Evolutionary conservation across 2,329 filamentous ascomycete genomes (phyloP).

Genomic region (Trichoderma polysporum): DNA sequence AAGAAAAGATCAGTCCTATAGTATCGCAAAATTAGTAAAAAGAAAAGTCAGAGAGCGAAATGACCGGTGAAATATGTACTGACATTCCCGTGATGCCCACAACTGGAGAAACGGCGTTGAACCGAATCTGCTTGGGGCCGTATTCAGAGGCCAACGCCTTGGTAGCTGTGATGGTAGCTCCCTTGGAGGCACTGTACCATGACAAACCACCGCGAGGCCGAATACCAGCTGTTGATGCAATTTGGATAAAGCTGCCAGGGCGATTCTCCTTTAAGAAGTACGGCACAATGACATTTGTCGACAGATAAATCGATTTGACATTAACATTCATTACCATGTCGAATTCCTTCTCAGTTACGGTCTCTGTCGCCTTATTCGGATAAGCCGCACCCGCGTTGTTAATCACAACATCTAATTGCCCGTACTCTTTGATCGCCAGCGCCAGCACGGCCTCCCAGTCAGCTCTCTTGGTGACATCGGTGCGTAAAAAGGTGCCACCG

Average conservation of each 20-base stretch:
- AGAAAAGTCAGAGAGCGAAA: accelerated
- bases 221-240: slow-evolving; percentile 61
- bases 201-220: slow-evolving; percentile 62
- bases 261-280: slow-evolving; percentile 59
- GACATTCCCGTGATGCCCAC: slow-evolving; percentile 64
- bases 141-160: slow-evolving; percentile 69
- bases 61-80: slow-evolving; percentile 20
- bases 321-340: slow-evolving; percentile 67
- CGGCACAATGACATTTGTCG: slow-evolving; percentile 57
- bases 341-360: slow-evolving; percentile 66
- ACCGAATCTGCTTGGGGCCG: slow-evolving; percentile 67
- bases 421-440: slow-evolving; percentile 46
- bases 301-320: slow-evolving; percentile 64
- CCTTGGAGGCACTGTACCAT: slow-evolving; percentile 71
- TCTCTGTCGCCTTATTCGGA: slow-evolving; percentile 59
- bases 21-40: background rate
- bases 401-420: slow-evolving; percentile 56
- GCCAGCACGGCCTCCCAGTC: slow-evolving; percentile 55
- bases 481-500: slow-evolving; percentile 43
- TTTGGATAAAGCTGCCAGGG: slow-evolving; percentile 62
- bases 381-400: slow-evolving; percentile 63
- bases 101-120: slow-evolving; percentile 70
- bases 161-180: slow-evolving; percentile 60
- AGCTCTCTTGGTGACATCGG: slow-evolving; percentile 51
- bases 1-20: slow-evolving; percentile 50